These are phyloP conservation scores for Triticum monococcum DNA, from an alignment of 176 grass and related monocot genomes.

Conservation along the genomic window DNA sequence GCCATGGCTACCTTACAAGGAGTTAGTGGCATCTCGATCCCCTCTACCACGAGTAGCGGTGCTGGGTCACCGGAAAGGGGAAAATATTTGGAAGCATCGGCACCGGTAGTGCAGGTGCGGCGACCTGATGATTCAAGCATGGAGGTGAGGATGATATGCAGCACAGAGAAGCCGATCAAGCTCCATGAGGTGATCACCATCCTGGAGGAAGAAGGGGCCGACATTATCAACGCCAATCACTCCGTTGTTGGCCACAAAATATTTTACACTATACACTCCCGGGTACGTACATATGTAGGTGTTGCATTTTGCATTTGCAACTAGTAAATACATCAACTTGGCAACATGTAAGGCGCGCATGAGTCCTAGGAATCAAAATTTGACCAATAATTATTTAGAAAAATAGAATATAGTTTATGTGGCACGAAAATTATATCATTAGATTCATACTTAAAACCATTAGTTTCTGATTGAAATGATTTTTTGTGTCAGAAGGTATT, in stretches of 20 bases:
- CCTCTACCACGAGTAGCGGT: not conserved
- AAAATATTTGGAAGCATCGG: not conserved
- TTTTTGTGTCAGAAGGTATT: no score
- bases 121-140: constrained; percentile 27
- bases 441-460: no score
- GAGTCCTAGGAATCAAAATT: no score
- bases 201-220: constrained; percentile 66
- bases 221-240: constrained; percentile 43
- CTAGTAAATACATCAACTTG: no score
- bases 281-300: constrained; percentile 11
- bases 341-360: no score
- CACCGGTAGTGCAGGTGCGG: constrained; percentile 45
- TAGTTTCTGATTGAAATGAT: no score
- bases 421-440: no score
- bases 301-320: no score
- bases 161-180: constrained; percentile 24
- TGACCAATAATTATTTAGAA: no score
- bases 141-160: constrained; percentile 49
- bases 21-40: not conserved
- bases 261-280: constrained; percentile 50
- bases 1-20: not conserved
- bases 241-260: constrained; percentile 27
- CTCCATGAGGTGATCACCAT: constrained; percentile 52
- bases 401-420: no score
- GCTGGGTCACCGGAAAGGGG: not conserved